These are phyloP conservation scores for Syzygium aromaticum DNA, from an alignment of 345 rosid species.

Conservation along the genomic window DNA sequence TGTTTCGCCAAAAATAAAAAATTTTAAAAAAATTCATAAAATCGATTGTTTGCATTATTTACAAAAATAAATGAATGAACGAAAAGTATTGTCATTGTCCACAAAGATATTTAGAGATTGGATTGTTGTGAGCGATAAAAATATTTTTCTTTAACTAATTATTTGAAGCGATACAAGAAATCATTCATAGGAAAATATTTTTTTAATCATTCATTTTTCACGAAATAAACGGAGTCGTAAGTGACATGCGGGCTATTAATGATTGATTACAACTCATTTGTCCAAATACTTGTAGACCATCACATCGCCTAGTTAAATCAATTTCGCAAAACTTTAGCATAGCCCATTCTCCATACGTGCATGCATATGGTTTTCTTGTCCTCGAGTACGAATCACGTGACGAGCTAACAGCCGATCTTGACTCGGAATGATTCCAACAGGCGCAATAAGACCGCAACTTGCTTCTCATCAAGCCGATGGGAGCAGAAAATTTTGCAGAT, in stretches of 20 bases:
- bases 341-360: neutral
- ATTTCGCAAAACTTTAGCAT: neutral
- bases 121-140: rapidly evolving
- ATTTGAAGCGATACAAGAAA: rapidly evolving
- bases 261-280: neutral
- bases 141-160: too few species aligned
- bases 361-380: neutral
- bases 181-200: rapidly evolving
- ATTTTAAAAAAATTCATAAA: too few species aligned
- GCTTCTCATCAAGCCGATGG: neutral
- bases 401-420: neutral
- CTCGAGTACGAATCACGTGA: neutral
- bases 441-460: neutral
- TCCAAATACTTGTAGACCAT: neutral
- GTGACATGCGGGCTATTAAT: neutral
- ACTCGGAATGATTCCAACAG: neutral
- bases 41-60: too few species aligned
- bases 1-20: neutral
- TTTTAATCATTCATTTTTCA: rapidly evolving
- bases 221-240: too few species aligned
- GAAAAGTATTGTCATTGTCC: too few species aligned
- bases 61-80: rapidly evolving
- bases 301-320: neutral
- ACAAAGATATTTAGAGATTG: too few species aligned
- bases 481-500: neutral